Evolutionary conservation across 31 red algal genomes (phyloP).

Genomic region (Asparagopsis taxiformis): DNA sequence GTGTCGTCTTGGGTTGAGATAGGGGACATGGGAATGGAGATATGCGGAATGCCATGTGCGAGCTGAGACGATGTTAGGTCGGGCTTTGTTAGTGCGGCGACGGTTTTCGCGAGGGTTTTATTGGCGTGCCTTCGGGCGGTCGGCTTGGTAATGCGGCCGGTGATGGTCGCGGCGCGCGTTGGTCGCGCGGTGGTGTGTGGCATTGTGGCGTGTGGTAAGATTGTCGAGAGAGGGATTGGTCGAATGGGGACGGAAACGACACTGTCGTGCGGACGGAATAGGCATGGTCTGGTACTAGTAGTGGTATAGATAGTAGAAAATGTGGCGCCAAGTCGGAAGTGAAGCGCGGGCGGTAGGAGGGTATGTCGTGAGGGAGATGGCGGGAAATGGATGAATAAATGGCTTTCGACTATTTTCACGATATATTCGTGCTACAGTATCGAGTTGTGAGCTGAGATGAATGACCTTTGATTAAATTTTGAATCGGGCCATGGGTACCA

Average conservation of each 20-base stretch:
- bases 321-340: neutral
- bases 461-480: too few species aligned
- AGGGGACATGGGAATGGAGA: neutral
- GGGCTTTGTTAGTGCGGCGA: too few species aligned
- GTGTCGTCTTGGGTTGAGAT: neutral
- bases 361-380: neutral
- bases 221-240: neutral
- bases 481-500: too few species aligned
- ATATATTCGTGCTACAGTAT: too few species aligned
- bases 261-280: neutral
- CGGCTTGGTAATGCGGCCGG: conserved; percentile 16
- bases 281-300: neutral
- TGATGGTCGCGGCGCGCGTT: neutral
- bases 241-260: neutral
- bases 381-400: neutral
- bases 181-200: neutral
- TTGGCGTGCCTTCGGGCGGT: neutral
- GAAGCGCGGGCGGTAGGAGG: conserved; percentile 2
- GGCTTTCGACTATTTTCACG: too few species aligned
- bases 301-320: too few species aligned
- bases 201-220: neutral
- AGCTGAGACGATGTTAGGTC: too few species aligned
- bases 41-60: too few species aligned
- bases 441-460: too few species aligned
- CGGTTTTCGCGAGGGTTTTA: neutral